Conservation (phyloP, 331 rosid species). For the Pyrus hybrid region DNA sequence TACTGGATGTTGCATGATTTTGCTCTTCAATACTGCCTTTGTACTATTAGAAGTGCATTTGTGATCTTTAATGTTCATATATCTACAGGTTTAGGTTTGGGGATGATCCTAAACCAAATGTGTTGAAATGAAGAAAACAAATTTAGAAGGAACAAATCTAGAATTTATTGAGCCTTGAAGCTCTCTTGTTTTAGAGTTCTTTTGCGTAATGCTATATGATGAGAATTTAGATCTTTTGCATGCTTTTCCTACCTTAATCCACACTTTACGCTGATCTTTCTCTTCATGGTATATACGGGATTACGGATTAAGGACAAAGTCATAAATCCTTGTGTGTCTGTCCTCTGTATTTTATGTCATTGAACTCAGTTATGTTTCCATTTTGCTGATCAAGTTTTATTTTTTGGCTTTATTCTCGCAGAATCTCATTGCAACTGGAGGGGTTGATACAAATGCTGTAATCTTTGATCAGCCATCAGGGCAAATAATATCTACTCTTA, state of each 20-base stretch:
- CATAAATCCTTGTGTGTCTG: no score
- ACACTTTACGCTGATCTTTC: no score
- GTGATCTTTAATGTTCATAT: background rate
- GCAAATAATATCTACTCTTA: slow-evolving; percentile 82
- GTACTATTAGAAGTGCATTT: background rate
- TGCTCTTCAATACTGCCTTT: background rate
- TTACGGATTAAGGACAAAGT: no score
- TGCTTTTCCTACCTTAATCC: no score
- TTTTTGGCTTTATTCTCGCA: background rate
- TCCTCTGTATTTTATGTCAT: no score
- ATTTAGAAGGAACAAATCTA: background rate
- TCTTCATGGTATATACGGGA: no score
- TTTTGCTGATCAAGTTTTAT: no score
- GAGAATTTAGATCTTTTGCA: no score
- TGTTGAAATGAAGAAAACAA: background rate
- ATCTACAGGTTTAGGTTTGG: no score
- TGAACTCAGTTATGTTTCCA: no score
- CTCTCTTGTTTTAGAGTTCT: slow-evolving; percentile 4
- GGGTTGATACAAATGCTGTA: slow-evolving; percentile 87
- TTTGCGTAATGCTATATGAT: background rate
- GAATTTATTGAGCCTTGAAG: background rate
- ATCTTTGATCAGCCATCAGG: slow-evolving; percentile 86
- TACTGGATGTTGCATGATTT: background rate
- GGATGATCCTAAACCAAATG: background rate
- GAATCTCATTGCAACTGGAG: slow-evolving; percentile 94